phyloP scores from a whole-genome alignment of 208 protist genomes.

The Trypanosoma vivax region DNA sequence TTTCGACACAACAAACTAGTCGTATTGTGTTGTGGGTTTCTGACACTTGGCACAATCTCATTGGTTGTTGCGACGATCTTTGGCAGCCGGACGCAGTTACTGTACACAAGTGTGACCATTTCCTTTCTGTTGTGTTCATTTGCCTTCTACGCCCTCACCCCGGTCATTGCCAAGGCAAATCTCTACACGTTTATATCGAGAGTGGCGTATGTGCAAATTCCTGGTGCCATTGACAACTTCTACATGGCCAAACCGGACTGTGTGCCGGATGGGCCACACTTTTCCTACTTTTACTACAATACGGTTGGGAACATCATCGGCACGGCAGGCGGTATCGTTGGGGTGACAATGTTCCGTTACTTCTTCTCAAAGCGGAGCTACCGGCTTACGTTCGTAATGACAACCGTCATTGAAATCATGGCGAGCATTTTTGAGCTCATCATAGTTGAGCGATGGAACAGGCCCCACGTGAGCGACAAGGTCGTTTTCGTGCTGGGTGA shows the following conservation, averaged over 20 bases:
- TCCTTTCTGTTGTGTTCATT: slow-evolving; percentile 26
- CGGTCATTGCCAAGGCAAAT: slow-evolving; percentile 62
- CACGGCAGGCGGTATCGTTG: slow-evolving; percentile 47
- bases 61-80: slow-evolving; percentile 43
- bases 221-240: slow-evolving; percentile 54
- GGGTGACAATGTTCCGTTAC: slow-evolving; percentile 51
- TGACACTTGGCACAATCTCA: slow-evolving; percentile 33
- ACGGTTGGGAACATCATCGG: slow-evolving; percentile 41
- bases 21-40: slow-evolving; percentile 38
- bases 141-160: slow-evolving; percentile 57
- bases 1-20: slow-evolving; percentile 40
- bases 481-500: slow-evolving; percentile 69
- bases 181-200: slow-evolving; percentile 52
- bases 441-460: slow-evolving; percentile 73
- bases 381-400: slow-evolving; percentile 42
- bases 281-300: slow-evolving; percentile 62
- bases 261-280: slow-evolving; percentile 51
- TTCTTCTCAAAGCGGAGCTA: slow-evolving; percentile 58
- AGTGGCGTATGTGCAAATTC: slow-evolving; percentile 51
- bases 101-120: slow-evolving; percentile 29
- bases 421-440: slow-evolving; percentile 63
- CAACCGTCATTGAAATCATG: slow-evolving; percentile 34
- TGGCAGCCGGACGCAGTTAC: slow-evolving; percentile 21
- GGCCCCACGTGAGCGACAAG: slow-evolving; percentile 46
- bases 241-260: slow-evolving; percentile 39